These are phyloP conservation scores for Pythium periplocum DNA, from an alignment of 352 stramenopile genomes.

Conservation along the genomic window DNA sequence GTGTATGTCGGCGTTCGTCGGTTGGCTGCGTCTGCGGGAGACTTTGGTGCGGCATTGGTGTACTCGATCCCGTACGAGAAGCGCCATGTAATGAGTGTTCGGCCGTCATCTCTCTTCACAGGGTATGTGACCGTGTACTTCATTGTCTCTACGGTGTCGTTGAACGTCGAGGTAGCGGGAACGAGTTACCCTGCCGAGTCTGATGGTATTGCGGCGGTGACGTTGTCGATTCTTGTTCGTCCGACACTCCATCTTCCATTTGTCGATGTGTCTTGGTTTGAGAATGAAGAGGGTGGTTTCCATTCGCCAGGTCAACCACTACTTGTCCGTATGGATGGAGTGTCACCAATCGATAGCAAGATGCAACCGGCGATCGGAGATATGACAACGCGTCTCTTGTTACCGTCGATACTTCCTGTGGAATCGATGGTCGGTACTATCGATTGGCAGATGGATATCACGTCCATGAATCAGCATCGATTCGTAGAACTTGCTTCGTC, in stretches of 20 bases:
- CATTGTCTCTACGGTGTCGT: neutral
- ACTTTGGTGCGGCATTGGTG: neutral
- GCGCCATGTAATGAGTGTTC: neutral
- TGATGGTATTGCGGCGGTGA: neutral
- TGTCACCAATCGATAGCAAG: neutral
- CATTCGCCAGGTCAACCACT: neutral
- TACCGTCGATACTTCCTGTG: neutral
- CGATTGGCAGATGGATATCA: neutral
- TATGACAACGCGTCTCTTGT: neutral
- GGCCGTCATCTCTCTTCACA: neutral
- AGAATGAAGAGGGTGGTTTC: neutral
- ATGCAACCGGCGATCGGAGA: neutral
- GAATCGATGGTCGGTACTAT: neutral
- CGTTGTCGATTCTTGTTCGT: neutral
- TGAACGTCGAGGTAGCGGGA: neutral
- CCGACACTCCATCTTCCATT: neutral
- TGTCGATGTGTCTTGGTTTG: neutral
- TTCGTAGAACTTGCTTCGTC: neutral
- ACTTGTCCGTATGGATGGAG: neutral
- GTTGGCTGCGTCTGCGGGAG: too few species aligned
- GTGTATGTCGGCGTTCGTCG: slow-evolving; percentile 25
- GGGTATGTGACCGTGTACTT: neutral
- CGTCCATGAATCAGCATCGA: neutral
- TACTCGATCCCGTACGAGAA: neutral
- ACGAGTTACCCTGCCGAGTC: neutral